Evolutionary conservation across 2,329 filamentous ascomycete genomes (phyloP).

Genomic region (Capronia americana): DNA sequence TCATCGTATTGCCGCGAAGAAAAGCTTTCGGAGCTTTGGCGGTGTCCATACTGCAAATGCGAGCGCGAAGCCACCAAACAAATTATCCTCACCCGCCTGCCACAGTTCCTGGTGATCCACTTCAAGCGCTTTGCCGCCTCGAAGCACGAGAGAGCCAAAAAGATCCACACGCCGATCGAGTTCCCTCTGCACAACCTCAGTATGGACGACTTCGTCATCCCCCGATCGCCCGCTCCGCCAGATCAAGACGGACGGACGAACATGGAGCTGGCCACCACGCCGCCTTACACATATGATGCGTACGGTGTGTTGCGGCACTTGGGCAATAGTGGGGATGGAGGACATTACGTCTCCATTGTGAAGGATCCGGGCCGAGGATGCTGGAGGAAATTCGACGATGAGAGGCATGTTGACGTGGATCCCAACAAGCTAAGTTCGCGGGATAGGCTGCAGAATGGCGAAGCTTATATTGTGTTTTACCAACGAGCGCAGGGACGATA

Average conservation of each 20-base stretch:
- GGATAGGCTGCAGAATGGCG: slow-evolving; percentile 65
- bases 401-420: slow-evolving; percentile 61
- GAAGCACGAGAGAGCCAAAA: slow-evolving; percentile 63
- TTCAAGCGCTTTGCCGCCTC: slow-evolving; percentile 73
- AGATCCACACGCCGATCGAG: slow-evolving; percentile 73
- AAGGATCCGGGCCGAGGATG: slow-evolving; percentile 63
- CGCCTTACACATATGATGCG: slow-evolving; percentile 77
- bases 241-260: slow-evolving; percentile 43
- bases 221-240: slow-evolving; percentile 49
- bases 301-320: slow-evolving; percentile 84
- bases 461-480: slow-evolving; percentile 71
- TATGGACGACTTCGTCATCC: slow-evolving; percentile 66
- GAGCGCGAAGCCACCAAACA: slow-evolving; percentile 72
- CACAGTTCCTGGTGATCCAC: slow-evolving; percentile 77
- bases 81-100: slow-evolving; percentile 76
- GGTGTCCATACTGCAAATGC: slow-evolving; percentile 76
- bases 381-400: slow-evolving; percentile 69
- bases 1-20: slow-evolving; percentile 73
- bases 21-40: slow-evolving; percentile 69
- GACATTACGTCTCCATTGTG: slow-evolving; percentile 80
- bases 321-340: slow-evolving; percentile 70
- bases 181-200: slow-evolving; percentile 78
- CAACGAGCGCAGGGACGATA: slow-evolving; percentile 52
- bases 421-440: slow-evolving; percentile 57
- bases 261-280: slow-evolving; percentile 44